phyloP scores from a whole-genome alignment of 768 basidiomycete species.

The Termitomyces sp. region DNA sequence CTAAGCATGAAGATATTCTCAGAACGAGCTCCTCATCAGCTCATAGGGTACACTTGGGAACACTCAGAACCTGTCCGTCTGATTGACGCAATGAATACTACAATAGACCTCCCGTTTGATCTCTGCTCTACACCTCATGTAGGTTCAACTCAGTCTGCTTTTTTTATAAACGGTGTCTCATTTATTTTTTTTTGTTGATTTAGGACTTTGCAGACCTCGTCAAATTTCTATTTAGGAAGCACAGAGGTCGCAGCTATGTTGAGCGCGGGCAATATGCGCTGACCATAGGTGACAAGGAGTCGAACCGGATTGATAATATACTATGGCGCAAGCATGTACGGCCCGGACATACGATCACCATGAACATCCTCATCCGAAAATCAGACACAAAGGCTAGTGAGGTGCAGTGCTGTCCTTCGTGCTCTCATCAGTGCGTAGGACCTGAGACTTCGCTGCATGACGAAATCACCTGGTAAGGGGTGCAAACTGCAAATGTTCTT shows the following conservation, averaged over 20 bases:
- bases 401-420: constrained; percentile 4
- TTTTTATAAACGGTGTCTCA: neutral
- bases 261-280: constrained; percentile 4
- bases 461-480: constrained; percentile 6
- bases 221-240: constrained; percentile 8
- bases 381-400: neutral
- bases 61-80: constrained; percentile 2
- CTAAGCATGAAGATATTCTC: neutral
- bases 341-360: constrained; percentile 5
- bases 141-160: neutral
- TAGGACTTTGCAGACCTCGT: constrained; percentile 11
- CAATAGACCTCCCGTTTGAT: constrained; percentile 3
- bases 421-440: neutral
- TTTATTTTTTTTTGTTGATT: neutral
- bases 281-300: neutral
- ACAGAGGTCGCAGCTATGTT: constrained; percentile 1
- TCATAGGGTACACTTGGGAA: constrained; percentile 10
- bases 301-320: neutral
- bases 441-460: neutral
- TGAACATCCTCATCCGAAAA: constrained; percentile 5
- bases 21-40: neutral
- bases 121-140: constrained; percentile 6
- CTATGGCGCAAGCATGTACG: neutral
- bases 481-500: neutral
- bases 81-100: constrained; percentile 10